phyloP scores from a whole-genome alignment of 495 filamentous ascomycete species.

The Penicillium lagena region DNA sequence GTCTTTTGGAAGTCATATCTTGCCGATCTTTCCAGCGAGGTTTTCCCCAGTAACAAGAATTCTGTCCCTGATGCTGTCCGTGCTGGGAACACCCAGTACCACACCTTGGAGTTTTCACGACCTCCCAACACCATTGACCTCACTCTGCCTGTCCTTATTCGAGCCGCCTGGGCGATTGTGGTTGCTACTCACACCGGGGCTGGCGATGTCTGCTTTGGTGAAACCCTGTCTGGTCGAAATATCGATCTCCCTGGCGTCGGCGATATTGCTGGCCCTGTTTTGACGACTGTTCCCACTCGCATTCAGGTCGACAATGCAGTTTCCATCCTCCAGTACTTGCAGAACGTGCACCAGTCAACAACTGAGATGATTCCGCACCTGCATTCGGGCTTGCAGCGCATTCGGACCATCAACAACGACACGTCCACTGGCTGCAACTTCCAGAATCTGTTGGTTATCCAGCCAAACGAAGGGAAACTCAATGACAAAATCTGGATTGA shows the following conservation, averaged over 20 bases:
- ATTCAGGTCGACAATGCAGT: slow-evolving; percentile 33
- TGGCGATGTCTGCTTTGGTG: slow-evolving; percentile 49
- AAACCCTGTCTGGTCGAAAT: slow-evolving; percentile 49
- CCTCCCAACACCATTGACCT: slow-evolving; percentile 18
- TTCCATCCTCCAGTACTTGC: slow-evolving; percentile 32
- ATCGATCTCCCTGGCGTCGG: slow-evolving; percentile 42
- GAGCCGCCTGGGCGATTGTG: slow-evolving; percentile 49
- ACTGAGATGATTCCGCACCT: slow-evolving; percentile 46
- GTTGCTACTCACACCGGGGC: slow-evolving; percentile 36
- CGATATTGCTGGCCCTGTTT: slow-evolving; percentile 45
- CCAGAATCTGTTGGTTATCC: slow-evolving; percentile 54
- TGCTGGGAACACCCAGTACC: slow-evolving; percentile 25
- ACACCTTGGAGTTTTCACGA: slow-evolving; percentile 17
- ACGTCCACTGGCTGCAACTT: slow-evolving; percentile 52
- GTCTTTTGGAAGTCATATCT: slow-evolving; percentile 41
- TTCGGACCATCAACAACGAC: slow-evolving; percentile 31
- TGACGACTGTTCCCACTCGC: slow-evolving; percentile 46
- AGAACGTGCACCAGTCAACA: slow-evolving; percentile 32
- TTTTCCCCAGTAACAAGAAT: slow-evolving; percentile 26
- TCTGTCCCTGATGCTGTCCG: slow-evolving; percentile 17
- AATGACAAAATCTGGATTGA: slow-evolving; percentile 32
- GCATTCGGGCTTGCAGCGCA: slow-evolving; percentile 38
- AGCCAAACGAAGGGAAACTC: slow-evolving; percentile 28
- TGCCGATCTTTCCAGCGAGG: slow-evolving; percentile 13
- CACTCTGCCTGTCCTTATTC: slow-evolving; percentile 43